Base-by-base conservation (phyloP, 352 stramenopile genomes). In the Pythium phragmiticola region DNA sequence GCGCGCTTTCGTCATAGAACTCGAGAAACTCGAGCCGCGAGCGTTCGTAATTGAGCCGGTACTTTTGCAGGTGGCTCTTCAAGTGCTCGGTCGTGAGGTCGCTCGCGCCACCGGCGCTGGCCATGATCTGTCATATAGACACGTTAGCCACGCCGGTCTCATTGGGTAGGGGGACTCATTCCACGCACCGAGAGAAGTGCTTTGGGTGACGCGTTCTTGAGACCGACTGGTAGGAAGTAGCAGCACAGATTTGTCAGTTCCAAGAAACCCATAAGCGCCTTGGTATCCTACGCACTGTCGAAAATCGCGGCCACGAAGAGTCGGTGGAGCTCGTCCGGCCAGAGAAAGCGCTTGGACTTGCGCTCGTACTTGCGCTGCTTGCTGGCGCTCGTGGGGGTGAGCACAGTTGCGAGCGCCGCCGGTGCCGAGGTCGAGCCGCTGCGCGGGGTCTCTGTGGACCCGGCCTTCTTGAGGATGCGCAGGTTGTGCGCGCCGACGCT, bases 361-460 rank as follows among this genome's bases (percentile, higher is more conserved):
- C 83, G 87, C 66, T 94, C 84, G 65, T 94, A 94, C 62, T 95
- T 95, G 74, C 84, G 87, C 90, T 90, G 63, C 88, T 90, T 92
- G 83, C 41, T 60, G 13, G 51, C 28, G 51, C 52, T 39, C 14
- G 63, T 64, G 37, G 55, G 39, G 47, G 63, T 69, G 19, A 54
- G 34, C 13, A 41, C 28, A 13, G 62, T 36, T 34, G 53, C 19
- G 17, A 39, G 52, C 43, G 56, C 45, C 19, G 19, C 23, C 23
- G 45, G 6, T 3, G 45, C 19, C 49, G 41, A 28, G 48, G 49
- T 19, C 48, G 49, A 19, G 59, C 55, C 34, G 56, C 30, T 49
- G 41, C 36, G 54, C 28, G 34, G 39, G n/a, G 54, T 50, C 8
- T 53, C 49, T 21, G 8, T 26, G 8, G 30, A 23, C 8, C 34